Evolutionary conservation across 2,329 filamentous ascomycete species (phyloP).

Genomic region (Penicillium aurantiogriseum): DNA sequence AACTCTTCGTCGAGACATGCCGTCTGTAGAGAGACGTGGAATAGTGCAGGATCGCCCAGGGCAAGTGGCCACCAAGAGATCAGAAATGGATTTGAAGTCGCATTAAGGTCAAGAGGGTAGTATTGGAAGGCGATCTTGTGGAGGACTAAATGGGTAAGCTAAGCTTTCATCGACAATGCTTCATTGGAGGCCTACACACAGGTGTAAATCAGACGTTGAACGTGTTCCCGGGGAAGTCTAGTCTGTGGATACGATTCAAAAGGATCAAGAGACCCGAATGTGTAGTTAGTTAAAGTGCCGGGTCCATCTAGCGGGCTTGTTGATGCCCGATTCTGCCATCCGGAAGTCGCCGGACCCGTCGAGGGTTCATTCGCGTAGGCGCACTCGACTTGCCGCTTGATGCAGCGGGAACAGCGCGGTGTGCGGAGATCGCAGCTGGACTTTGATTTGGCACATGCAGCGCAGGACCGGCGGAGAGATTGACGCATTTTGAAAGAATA

Average conservation of each 20-base stretch:
- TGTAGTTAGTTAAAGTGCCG: slow-evolving; percentile 26
- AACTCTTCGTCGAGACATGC: slow-evolving; percentile 58
- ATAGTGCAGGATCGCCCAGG: slow-evolving; percentile 55
- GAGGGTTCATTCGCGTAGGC: slow-evolving; percentile 56
- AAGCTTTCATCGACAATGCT: neutral
- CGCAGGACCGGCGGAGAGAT: slow-evolving; percentile 59
- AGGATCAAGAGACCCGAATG: slow-evolving; percentile 49
- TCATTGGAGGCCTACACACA: slow-evolving; percentile 43
- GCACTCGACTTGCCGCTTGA: slow-evolving; percentile 50
- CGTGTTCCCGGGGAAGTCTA: slow-evolving; percentile 50
- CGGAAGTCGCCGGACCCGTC: slow-evolving; percentile 27
- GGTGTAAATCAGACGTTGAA: slow-evolving; percentile 57
- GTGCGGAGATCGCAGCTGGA: slow-evolving; percentile 56
- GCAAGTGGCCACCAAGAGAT: slow-evolving; percentile 61
- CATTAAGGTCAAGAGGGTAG: slow-evolving; percentile 56
- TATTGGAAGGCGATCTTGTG: slow-evolving; percentile 60
- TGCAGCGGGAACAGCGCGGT: slow-evolving; percentile 56
- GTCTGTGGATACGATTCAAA: slow-evolving; percentile 58
- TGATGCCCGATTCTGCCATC: slow-evolving; percentile 7
- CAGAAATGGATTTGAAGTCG: slow-evolving; percentile 57
- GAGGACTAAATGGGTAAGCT: slow-evolving; percentile 46
- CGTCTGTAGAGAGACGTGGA: slow-evolving; percentile 60
- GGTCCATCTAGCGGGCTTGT: slow-evolving; percentile 2
- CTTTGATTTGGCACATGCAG: slow-evolving; percentile 57
- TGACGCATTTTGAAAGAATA: slow-evolving; percentile 47